Evolutionary conservation across 2,329 filamentous ascomycete genomes (phyloP).

Genomic region (Colletotrichum falcatum): DNA sequence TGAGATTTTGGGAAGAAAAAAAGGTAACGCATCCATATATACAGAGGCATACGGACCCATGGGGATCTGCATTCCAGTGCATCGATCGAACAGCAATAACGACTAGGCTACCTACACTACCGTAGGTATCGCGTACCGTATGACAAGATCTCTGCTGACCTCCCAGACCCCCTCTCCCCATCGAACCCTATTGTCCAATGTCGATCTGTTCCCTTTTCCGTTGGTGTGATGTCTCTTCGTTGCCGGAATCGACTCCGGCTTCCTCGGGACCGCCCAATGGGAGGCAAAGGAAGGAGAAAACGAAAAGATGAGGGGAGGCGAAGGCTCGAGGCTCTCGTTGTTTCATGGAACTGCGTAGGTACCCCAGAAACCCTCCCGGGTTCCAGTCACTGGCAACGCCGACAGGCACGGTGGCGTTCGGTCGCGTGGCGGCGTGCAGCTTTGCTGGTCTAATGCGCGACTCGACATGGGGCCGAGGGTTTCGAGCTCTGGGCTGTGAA

Average conservation of each 20-base stretch:
- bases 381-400: constrained; percentile 1
- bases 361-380: constrained; percentile 15
- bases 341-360: constrained; percentile 16
- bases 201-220: not conserved
- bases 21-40: not conserved
- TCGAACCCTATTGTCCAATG: constrained; percentile 2
- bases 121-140: not conserved
- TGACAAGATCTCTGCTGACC: not conserved
- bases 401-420: constrained; percentile 10
- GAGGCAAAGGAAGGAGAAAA: not conserved
- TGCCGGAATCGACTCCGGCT: constrained; percentile 22
- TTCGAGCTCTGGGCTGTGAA: not conserved
- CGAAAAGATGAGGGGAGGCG: not conserved
- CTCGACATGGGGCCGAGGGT: not conserved
- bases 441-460: not conserved
- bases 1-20: not conserved
- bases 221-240: not conserved
- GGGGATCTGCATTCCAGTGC: not conserved
- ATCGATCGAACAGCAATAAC: not conserved
- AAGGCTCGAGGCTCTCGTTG: constrained; percentile 16
- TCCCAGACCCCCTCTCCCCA: not conserved
- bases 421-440: constrained; percentile 6
- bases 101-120: not conserved
- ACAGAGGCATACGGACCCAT: not conserved
- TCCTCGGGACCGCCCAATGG: constrained; percentile 4